Evolutionary conservation across 495 filamentous ascomycete species (phyloP), one percentile per base, ranked within the genome.

Genomic region (Lepidopterella palustris): DNA sequence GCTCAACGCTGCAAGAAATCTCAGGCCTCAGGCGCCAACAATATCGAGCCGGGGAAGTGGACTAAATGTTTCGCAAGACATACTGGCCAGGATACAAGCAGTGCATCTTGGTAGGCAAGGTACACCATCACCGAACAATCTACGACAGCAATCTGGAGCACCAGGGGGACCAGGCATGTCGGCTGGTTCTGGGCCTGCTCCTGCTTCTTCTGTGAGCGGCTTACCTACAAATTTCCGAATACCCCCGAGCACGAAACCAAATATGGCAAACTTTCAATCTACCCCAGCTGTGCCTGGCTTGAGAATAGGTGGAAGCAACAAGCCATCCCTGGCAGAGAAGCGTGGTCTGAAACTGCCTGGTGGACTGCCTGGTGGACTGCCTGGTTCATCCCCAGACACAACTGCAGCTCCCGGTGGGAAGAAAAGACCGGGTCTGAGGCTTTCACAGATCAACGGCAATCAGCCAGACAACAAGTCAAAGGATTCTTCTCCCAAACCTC

Each of bases 1-100:
- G 35, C 70, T 96, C 64, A 92, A 87, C 68, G 90, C 86, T 52
- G 89, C 89, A 23, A 83, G 90, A 56, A 79, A 84, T 64, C 82
- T 84, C 39, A 71, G 53, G 53, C 58, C 73, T 35, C 48, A 63
- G 10, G 72, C 77, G 10, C 66, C 76, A 9, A 80, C 82, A 9
- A 77, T 85, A 67, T 82, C 83, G 39, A 79, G 77, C 50, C 76
- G 79, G 45, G 68, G 76, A 56, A 76, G 76, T 45, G 72, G 79
- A 27, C 73, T 93, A 56, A 72, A 67, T 48, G 60, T 63, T 21
- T 87, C 88, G 40, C 83, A 87, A 70, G 90, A 95, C 61, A 83
- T 97, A 60, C 82, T 87, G 75, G 87, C 85, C 32, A 62, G 63
- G 45, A 70, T 74, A 53, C 63, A 68, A 42, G 66, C 65, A 9